Evolutionary conservation across 768 basidiomycete species (phyloP), one percentile per base, ranked within the genome.

Genomic region (Kwoniella newhampshirensis): DNA sequence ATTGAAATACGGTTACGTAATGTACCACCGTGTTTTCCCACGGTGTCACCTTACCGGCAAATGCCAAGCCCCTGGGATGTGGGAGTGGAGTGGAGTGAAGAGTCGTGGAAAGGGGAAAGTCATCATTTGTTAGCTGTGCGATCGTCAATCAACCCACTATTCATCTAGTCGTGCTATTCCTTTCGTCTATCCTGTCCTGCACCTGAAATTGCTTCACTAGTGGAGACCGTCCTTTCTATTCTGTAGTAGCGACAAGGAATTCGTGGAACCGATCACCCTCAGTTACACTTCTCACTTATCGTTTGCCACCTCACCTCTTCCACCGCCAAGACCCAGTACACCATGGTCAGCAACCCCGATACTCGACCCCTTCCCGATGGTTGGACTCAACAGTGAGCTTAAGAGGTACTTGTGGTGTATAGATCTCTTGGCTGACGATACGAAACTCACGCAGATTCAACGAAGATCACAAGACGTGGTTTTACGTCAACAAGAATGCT

Each of bases 401-500:
- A 25, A 17, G 6, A 37, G 13, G 25, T n/a, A 5, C 30, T 18
- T 41, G 20, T 41, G 15, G 15, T n/a, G 50, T 6, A 6, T 6
- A 32, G 32, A 32, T 20, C 8, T 21, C 21, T 23, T 37, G 40
- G 21, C 21, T 41, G 51, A 46, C 7, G 26, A 18, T 44, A 17
- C 30, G 25, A 46, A 39, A 39, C 45, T n/a, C 26, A 3, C 6
- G 27, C 41, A 70, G 69, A 36, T 71, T 66, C 58, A 68, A 71
- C 59, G 62, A 64, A 28, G 60, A 68, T 15, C 55, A 73, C 58
- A 66, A 73, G 43, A 42, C 69, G 0, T 73, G 71, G 71, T 73
- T 73, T 53, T 73, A 73, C 54, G 67, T 73, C 11, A 66, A 73
- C 43, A 70, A 64, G 50, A 61, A 64, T 15, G 64, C 68, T 8